These are phyloP conservation scores for Sporothrix globosa DNA, from an alignment of 2,329 filamentous ascomycete genomes.

Conservation along the genomic window DNA sequence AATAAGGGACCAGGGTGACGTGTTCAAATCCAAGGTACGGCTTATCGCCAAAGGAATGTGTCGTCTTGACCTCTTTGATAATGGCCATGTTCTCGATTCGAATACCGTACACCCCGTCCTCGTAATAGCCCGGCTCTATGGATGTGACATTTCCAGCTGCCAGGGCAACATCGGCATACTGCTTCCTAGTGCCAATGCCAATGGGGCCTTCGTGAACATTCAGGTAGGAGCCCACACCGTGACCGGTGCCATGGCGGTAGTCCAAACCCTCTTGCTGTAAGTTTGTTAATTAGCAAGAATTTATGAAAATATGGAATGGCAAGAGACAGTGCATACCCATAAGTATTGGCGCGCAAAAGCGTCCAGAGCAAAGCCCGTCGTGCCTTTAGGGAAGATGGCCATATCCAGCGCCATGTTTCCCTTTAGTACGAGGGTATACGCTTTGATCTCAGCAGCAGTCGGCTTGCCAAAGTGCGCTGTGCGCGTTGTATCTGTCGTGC, in stretches of 20 bases:
- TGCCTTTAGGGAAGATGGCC: constrained; percentile 90
- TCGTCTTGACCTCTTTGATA: constrained; percentile 84
- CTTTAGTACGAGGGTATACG: constrained; percentile 93
- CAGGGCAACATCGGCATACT: constrained; percentile 88
- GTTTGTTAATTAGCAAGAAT: not conserved
- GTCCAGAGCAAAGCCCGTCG: constrained; percentile 90
- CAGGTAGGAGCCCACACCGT: constrained; percentile 91
- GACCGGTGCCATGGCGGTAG: constrained; percentile 94
- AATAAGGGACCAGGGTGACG: constrained; percentile 96
- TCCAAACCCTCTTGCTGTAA: constrained; percentile 76
- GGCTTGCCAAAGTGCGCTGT: constrained; percentile 91
- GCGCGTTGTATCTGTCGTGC: constrained; percentile 92
- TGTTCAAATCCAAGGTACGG: constrained; percentile 94
- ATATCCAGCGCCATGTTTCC: constrained; percentile 87
- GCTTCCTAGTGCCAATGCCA: constrained; percentile 87
- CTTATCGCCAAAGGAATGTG: constrained; percentile 88
- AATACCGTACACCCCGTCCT: constrained; percentile 92
- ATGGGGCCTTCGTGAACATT: constrained; percentile 98
- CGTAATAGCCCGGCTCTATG: constrained; percentile 95
- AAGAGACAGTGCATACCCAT: constrained; percentile 65
- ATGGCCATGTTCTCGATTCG: constrained; percentile 96
- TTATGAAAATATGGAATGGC: not conserved
- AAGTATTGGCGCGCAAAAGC: constrained; percentile 85
- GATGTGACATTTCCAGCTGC: constrained; percentile 93
- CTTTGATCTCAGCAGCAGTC: constrained; percentile 78